A percentile compares a stretch with the other conserved stretches of the same genome.
Conservation (phyloP, 345 rosid genomes). For the Eucalyptus cloeziana region DNA sequence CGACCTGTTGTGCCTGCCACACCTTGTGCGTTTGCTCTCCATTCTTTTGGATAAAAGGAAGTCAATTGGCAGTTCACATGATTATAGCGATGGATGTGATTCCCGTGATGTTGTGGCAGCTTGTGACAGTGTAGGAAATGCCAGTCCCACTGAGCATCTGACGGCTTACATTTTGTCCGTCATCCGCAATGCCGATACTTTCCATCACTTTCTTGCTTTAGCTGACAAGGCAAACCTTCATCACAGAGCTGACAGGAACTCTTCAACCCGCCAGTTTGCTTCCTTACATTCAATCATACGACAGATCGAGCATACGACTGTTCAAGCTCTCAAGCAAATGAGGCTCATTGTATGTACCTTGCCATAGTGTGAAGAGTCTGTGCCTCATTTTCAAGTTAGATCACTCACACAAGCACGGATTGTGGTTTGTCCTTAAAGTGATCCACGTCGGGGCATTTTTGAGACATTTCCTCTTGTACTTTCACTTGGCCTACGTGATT, state of each 20-base stretch:
- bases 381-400: too few relatives aligned
- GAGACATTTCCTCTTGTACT: too few relatives aligned
- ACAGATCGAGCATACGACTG: background rate
- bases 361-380: too few relatives aligned
- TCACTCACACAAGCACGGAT: too few relatives aligned
- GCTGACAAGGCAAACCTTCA: conserved; percentile 34
- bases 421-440: too few relatives aligned
- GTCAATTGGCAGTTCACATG: background rate
- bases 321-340: background rate
- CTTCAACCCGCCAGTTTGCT: conserved; percentile 42
- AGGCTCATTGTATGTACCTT: background rate
- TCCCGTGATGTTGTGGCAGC: background rate
- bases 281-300: background rate
- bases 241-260: conserved; percentile 35
- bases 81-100: background rate
- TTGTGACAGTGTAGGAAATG: background rate
- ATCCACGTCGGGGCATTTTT: too few relatives aligned
- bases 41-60: conserved; percentile 12
- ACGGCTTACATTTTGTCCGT: conserved; percentile 54
- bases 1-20: conserved; percentile 60
- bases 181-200: conserved; percentile 56
- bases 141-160: background rate
- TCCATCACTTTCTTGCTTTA: conserved; percentile 34
- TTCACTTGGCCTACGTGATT: too few relatives aligned
- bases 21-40: conserved; percentile 48